These are phyloP conservation scores for Begonia masoniana DNA, from an alignment of 306 rosid genomes.

Conservation along the genomic window DNA sequence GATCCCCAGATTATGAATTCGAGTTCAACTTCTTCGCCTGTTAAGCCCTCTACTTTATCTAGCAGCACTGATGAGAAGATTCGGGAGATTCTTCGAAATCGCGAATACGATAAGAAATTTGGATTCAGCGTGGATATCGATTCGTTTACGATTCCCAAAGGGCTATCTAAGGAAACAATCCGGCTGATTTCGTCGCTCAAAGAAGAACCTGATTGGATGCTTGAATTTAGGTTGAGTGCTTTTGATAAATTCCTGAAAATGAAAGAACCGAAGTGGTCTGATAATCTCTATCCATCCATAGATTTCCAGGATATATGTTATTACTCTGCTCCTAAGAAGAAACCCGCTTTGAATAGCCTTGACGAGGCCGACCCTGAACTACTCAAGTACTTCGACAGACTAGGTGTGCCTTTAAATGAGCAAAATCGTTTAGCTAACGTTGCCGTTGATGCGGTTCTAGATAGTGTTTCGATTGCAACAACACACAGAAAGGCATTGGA, in stretches of 20 bases:
- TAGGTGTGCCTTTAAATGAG: conserved; percentile 71
- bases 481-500: conserved; percentile 73
- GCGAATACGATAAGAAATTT: conserved; percentile 65
- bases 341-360: conserved; percentile 38
- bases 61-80: conserved; percentile 42
- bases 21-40: conserved; percentile 15
- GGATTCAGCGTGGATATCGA: conserved; percentile 63
- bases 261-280: conserved; percentile 80
- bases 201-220: conserved; percentile 86
- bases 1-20: conserved; percentile 16
- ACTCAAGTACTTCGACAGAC: conserved; percentile 54
- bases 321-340: conserved; percentile 76
- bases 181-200: conserved; percentile 48
- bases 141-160: conserved; percentile 73
- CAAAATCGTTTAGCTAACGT: conserved; percentile 75
- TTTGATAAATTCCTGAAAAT: conserved; percentile 46
- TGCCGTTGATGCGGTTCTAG: conserved; percentile 75
- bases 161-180: conserved; percentile 53
- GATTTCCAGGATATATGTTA: conserved; percentile 68
- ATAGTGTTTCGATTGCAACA: conserved; percentile 83
- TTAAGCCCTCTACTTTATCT: conserved; percentile 20
- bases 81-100: conserved; percentile 65
- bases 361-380: conserved; percentile 86
- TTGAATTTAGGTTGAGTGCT: conserved; percentile 58
- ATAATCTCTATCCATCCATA: conserved; percentile 43